phyloP scores from a whole-genome alignment of 208 protist genomes.

The Strigomonas culicis region DNA sequence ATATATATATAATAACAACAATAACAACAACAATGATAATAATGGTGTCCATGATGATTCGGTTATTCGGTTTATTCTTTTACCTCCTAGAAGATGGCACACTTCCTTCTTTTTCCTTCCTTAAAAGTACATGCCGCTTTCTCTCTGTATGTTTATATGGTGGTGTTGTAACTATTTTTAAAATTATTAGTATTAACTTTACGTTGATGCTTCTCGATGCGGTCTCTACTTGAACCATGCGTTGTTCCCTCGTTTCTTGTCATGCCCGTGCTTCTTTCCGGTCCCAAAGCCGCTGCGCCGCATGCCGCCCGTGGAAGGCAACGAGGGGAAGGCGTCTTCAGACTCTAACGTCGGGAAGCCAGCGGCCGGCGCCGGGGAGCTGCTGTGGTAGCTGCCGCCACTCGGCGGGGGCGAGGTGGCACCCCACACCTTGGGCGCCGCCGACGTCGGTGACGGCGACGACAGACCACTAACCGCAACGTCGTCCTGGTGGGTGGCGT shows the following conservation, averaged over 20 bases:
- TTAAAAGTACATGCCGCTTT: too few relatives aligned
- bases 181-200: not conserved
- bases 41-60: constrained; percentile 6
- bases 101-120: too few relatives aligned
- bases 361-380: too few relatives aligned
- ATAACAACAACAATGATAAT: constrained; percentile 5
- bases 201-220: not conserved
- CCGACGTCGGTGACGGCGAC: too few relatives aligned
- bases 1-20: constrained; percentile 18
- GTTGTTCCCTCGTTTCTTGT: constrained; percentile 30
- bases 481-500: not conserved
- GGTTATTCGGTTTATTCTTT: not conserved
- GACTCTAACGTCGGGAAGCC: not conserved
- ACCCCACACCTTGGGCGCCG: not conserved
- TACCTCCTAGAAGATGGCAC: too few relatives aligned
- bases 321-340: not conserved
- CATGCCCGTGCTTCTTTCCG: constrained; percentile 3
- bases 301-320: not conserved
- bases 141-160: not conserved
- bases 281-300: not conserved
- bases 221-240: constrained; percentile 36
- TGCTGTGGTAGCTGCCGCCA: not conserved
- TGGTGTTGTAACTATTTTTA: not conserved
- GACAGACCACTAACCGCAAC: too few relatives aligned
- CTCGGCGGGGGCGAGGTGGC: not conserved